phyloP scores from a whole-genome alignment of 768 basidiomycete species.

The Leccinum rimulosum region DNA sequence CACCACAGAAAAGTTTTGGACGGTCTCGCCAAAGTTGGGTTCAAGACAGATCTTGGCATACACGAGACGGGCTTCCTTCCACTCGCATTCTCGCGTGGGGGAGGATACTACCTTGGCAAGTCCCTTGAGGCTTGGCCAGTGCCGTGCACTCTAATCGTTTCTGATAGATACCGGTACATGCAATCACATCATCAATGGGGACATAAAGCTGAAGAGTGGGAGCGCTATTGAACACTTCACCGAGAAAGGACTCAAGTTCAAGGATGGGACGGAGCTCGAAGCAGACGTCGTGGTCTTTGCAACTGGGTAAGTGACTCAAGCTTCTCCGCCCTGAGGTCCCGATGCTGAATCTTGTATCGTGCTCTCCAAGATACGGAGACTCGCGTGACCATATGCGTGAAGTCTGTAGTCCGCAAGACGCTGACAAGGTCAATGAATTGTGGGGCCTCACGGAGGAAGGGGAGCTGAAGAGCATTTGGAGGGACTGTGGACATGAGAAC shows the following conservation, averaged over 20 bases:
- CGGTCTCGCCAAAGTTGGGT: constrained; percentile 37
- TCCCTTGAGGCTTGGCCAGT: background rate
- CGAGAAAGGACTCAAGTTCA: constrained; percentile 27
- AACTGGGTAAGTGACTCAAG: constrained; percentile 20
- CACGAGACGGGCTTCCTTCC: constrained; percentile 33
- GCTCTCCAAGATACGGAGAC: constrained; percentile 43
- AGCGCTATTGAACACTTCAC: constrained; percentile 32
- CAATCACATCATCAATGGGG: constrained; percentile 43
- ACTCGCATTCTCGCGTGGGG: constrained; percentile 28
- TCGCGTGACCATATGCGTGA: constrained; percentile 38
- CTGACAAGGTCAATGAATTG: constrained; percentile 44
- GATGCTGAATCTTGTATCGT: background rate
- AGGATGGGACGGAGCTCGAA: constrained; percentile 28
- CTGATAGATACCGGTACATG: constrained; percentile 38
- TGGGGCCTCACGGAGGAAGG: constrained; percentile 70
- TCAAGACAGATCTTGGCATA: constrained; percentile 36
- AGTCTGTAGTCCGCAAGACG: constrained; percentile 47
- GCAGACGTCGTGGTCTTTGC: constrained; percentile 35
- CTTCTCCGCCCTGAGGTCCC: background rate
- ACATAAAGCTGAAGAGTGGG: constrained; percentile 52
- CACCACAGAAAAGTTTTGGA: constrained; percentile 34
- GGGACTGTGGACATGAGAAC: constrained; percentile 37
- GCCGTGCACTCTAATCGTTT: background rate
- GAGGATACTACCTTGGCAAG: constrained; percentile 43
- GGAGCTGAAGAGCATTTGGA: constrained; percentile 45